Evolutionary conservation across 1,284 basidiomycete genomes (phyloP).

Genomic region (Irpex sp.): DNA sequence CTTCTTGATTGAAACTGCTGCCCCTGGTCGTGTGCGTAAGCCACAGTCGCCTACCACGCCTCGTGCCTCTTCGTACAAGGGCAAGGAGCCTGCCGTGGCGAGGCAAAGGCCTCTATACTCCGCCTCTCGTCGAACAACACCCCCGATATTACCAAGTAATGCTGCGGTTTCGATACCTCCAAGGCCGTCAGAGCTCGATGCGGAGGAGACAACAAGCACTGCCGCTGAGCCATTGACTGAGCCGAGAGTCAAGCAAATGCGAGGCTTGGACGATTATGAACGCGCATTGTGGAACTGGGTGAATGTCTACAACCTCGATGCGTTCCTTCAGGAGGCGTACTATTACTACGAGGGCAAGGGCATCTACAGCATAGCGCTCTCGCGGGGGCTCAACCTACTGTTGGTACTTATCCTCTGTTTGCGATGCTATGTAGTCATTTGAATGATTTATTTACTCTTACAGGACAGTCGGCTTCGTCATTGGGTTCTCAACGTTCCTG

Average conservation of each 20-base stretch:
- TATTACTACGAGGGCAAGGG: constrained; percentile 96
- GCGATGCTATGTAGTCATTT: constrained; percentile 9
- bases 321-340: constrained; percentile 94
- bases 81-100: constrained; percentile 31
- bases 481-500: constrained; percentile 94
- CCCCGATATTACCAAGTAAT: constrained; percentile 33
- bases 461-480: constrained; percentile 96
- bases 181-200: constrained; percentile 61
- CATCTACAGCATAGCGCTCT: constrained; percentile 89
- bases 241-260: constrained; percentile 47
- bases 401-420: constrained; percentile 43
- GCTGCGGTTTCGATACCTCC: constrained; percentile 48
- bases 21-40: constrained; percentile 19
- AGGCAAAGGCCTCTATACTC: constrained; percentile 23
- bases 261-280: constrained; percentile 81
- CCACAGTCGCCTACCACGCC: constrained; percentile 30
- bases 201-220: constrained; percentile 25
- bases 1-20: constrained; percentile 72
- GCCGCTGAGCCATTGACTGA: constrained; percentile 21
- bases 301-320: constrained; percentile 95
- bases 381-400: constrained; percentile 88
- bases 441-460: constrained; percentile 23
- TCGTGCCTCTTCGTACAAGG: constrained; percentile 29
- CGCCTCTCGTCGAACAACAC: constrained; percentile 17
- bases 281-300: constrained; percentile 98